phyloP scores from a whole-genome alignment of 169 alveolate species.

The Hepatocystis sp. region DNA sequence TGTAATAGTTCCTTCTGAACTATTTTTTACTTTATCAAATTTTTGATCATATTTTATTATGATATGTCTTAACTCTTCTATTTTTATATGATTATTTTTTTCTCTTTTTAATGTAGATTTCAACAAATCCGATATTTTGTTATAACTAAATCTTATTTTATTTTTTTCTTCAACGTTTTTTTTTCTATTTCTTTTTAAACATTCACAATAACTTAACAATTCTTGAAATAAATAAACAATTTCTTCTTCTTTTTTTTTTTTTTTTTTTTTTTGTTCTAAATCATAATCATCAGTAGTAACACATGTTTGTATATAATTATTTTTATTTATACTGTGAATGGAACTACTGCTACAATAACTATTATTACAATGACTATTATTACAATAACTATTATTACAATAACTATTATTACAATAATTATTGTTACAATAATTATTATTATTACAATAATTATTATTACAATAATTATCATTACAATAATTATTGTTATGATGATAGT shows the following conservation, averaged over 20 bases:
- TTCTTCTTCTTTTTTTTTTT: slow-evolving; percentile 53
- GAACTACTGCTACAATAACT: too few relatives aligned
- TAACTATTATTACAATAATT: too few relatives aligned
- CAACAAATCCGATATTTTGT: slow-evolving; percentile 52
- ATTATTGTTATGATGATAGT: too few relatives aligned
- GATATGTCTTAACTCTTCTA: slow-evolving; percentile 62
- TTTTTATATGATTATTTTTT: slow-evolving; percentile 67
- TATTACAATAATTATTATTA: too few relatives aligned
- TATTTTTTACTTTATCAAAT: slow-evolving; percentile 53
- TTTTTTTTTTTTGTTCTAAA: too few relatives aligned
- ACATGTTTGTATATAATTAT: slow-evolving; percentile 10
- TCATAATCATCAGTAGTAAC: slow-evolving; percentile 8
- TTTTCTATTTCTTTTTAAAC: slow-evolving; percentile 63
- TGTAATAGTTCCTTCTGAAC: slow-evolving; percentile 70
- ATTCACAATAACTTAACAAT: slow-evolving; percentile 55
- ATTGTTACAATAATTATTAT: too few relatives aligned
- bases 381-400: too few relatives aligned
- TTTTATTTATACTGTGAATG: too few relatives aligned
- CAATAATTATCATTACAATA: too few relatives aligned
- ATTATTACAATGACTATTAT: too few relatives aligned
- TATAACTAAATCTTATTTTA: slow-evolving; percentile 56
- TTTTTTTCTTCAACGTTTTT: slow-evolving; percentile 54
- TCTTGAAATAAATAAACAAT: slow-evolving; percentile 67
- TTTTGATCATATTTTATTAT: slow-evolving; percentile 53
- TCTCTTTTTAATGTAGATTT: slow-evolving; percentile 64